Evolutionary conservation across 257 asterid species (phyloP).

Genomic region (Solanum medicagineum): DNA sequence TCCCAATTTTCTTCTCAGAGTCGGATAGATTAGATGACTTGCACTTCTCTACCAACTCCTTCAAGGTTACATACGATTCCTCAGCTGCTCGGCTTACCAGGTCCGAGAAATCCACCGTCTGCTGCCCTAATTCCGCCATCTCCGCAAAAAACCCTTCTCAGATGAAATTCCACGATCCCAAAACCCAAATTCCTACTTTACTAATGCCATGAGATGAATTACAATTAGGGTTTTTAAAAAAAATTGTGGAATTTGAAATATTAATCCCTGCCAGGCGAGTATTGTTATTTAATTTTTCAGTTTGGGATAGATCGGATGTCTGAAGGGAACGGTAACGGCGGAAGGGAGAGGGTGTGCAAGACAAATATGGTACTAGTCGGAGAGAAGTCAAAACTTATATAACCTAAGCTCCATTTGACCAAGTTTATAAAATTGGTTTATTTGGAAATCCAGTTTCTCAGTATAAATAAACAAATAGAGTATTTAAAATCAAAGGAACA

Average conservation of each 20-base stretch:
- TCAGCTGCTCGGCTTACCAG: conserved; percentile 78
- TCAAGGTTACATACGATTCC: conserved; percentile 58
- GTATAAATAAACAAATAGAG: too few species aligned
- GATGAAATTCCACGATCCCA: not conserved
- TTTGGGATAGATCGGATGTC: not conserved
- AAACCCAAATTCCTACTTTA: not conserved
- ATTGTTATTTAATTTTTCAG: not conserved
- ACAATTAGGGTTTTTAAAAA: conserved; percentile 8
- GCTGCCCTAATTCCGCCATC: conserved; percentile 81
- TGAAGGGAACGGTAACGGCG: not conserved
- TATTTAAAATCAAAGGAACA: too few species aligned
- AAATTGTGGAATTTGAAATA: not conserved
- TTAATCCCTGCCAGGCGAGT: not conserved
- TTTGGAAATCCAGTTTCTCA: too few species aligned
- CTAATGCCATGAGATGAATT: not conserved
- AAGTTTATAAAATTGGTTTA: not conserved
- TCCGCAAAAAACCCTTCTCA: not conserved
- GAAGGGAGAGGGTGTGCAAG: not conserved
- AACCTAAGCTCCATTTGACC: not conserved
- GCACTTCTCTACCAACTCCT: conserved; percentile 84
- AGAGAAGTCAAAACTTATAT: not conserved
- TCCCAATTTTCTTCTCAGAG: conserved; percentile 88
- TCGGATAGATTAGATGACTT: conserved; percentile 63
- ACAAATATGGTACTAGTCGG: not conserved
- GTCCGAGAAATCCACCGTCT: conserved; percentile 78